Evolutionary conservation across 345 rosid species (phyloP), one percentile per base, ranked within the genome.

Genomic region (Chamaenerion angustifolium): DNA sequence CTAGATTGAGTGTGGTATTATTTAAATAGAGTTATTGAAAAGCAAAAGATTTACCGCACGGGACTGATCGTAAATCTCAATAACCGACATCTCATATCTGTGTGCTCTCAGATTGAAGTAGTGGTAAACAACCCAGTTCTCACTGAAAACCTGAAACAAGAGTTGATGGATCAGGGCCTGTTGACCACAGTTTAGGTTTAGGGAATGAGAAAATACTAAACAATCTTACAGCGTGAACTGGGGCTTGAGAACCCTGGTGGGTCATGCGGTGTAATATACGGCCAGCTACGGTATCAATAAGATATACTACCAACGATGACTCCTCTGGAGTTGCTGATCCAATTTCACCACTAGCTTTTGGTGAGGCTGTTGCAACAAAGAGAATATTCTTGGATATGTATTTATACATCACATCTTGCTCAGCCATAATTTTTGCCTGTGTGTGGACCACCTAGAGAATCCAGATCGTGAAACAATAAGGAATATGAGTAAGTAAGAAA

Each of bases 81-180:
- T 69, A 45, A 93, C 96, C 1, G 99, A 79, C 81, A 93, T 81
- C 79, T 93, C 99, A 54, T 78, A 77, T 79, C 94, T 85, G 70
- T 93, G 99, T 11, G 94, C 95, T 72, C 95, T 76, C 45, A 93
- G 88, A 69, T 88, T 93, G 75, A 93, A 93, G 66, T 88, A 82
- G 80, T 93, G 99, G 71, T 93, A 93, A 40, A 93, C 80, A 68
- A 88, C 90, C 99, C 99, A 93, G 64, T 93, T 93, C 61, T 93
- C 99, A 64, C 96, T 93, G 40, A 88, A 71, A 43, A 93, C 95
- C 99, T 93, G 77, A 56, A 73, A 70, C 40, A 57, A 31, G 45
- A 17, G 25, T 31, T 46, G 52, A 74, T 17, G 25, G 37, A 51
- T 68, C 37, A 71, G 51, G 47, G 60, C 51, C 10, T 19, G 57